Base-by-base conservation (phyloP, 2,329 filamentous ascomycete species). In the Penicillium sumatraense region DNA sequence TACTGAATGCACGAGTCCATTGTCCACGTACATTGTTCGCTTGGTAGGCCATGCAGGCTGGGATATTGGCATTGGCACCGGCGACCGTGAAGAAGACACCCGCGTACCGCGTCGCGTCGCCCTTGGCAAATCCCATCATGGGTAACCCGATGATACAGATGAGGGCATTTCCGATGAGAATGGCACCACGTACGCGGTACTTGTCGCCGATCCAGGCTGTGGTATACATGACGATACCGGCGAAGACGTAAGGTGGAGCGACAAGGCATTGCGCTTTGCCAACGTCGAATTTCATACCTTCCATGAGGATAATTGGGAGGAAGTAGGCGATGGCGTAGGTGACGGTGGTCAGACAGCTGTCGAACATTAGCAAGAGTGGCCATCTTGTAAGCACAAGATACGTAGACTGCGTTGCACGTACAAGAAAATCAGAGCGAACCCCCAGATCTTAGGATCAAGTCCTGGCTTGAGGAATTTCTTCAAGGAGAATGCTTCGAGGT, bases 1-100 rank as follows among this genome's bases (percentile, higher is more conserved):
- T 89, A 70, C 86, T 88, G 63, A 95, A 87, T 1, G 90, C 90
- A 45, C 91, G 85, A 78, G 93, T 96, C 90, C 90, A 96, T 75
- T 95, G 90, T 0, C 90, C 91, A 50, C 89, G 86, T 67, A 96
- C 88, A 74, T 96, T 96, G 76, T 93, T 95, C 38, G 90, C 89
- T 76, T 93, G 90, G 76, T 91, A 95, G 0, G 89, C 83, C 78
- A 96, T 85, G 42, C 85, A 80, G 1, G 86, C 81, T 0, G 91
- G 91, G 4, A 93, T 80, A 69, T 95, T 95, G 61, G 87, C 83
- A 72, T 92, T 92, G 60, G 87, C 86, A 7, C 89, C 90, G 0
- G 89, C 88, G 0, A 89, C 88, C n/a, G 86, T 82, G 45, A 93
- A 76, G 76, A 93, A 93, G 54, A 91, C 82, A 51, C 89, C 89